Base-by-base conservation (phyloP, 306 rosid genomes). In the Gastrolobium villosum region DNA sequence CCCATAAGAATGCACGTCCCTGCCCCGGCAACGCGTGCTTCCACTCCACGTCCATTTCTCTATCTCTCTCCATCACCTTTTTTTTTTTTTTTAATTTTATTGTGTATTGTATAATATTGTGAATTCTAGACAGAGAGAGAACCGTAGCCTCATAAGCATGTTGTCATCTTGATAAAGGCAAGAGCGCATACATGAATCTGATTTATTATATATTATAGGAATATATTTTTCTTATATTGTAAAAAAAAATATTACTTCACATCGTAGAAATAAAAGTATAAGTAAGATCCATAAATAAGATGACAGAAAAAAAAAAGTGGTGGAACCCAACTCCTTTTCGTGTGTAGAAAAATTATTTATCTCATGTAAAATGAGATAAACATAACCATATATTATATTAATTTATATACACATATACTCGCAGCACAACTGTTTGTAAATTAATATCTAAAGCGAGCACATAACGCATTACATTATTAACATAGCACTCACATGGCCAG, bases 11-110 rank as follows among this genome's bases (percentile, higher is more conserved):
- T 92, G 95, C 97, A 62, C 86, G 90, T 89, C 80, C 85, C 65
- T 72, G 4, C 79, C 84, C 97, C 96, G 94, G 94, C 97, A 92
- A 92, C 83, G 94, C 97, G 97, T 94, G 98, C 97, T 87, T 82
- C 85, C 80, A 34, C 76, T 84, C 86, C 85, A 46, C 83, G 71
- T 92, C 89, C 67, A 67, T 48, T 57, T 69, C 76, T 60, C 69
- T 40, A 63, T 45, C 41, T 50, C 63, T 77, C 81, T n/a, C 73
- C n/a, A 34, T 5, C 7, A n/a, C 34, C 34, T 68, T 5, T 6
- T 55, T 13, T 50, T 20, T 46, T 50, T 55, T 6, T 36, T 20
- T 14, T 46, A 37, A 31, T 39, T 48, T 2, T 53, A 11, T 65
- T 53, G 5, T 44, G 15, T 52, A 8, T 45, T 8, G 4, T 63